Base-by-base conservation (phyloP, 345 rosid species). In the Acer negundo region DNA sequence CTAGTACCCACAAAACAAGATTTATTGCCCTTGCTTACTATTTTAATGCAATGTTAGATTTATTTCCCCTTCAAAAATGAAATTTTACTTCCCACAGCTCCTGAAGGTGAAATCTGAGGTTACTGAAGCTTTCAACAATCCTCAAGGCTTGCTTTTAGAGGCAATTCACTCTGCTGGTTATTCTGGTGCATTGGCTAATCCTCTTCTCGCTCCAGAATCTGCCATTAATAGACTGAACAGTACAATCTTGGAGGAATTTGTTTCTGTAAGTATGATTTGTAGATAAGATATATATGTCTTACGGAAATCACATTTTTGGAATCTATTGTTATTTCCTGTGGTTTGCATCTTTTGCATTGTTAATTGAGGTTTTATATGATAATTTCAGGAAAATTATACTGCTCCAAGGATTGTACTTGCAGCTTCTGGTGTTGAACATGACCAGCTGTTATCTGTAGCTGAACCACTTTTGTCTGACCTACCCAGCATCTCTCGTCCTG, bases 391-490 rank as follows among this genome's bases (percentile, higher is more conserved):
- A 80, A 85, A 96, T 72, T 94, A 83, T 83, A 87, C 94, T 56
- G 97, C 94, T 80, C 82, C 94, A 61, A 78, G 95, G 46, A 90
- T 96, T 84, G 95, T 92, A 56, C 87, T 96, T 78, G 95, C 97
- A 62, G 97, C 97, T 77, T 85, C 89, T 66, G 98, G 99, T 49
- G 97, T 94, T 74, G 97, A 92, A 10, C 91, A 89, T 9, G 95
- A 90, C 70, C 91, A 89, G 72, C 90, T 96, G 44, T 66, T 92
- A 72, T 87, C 94, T 59, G 85, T 94, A 75, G 97, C 90, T 67
- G 97, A 89, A 85, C 97, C 97, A 22, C 91, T 96, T 74, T 78
- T 95, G 47, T 87, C 98, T 67, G 98, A 95, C 85, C 89, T 95
- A 71, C 93, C 95, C 13, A 73, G 61, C 63, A 81, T 87, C 58